phyloP scores from a whole-genome alignment of 1,284 basidiomycete species.

The Puccinia polysora region DNA sequence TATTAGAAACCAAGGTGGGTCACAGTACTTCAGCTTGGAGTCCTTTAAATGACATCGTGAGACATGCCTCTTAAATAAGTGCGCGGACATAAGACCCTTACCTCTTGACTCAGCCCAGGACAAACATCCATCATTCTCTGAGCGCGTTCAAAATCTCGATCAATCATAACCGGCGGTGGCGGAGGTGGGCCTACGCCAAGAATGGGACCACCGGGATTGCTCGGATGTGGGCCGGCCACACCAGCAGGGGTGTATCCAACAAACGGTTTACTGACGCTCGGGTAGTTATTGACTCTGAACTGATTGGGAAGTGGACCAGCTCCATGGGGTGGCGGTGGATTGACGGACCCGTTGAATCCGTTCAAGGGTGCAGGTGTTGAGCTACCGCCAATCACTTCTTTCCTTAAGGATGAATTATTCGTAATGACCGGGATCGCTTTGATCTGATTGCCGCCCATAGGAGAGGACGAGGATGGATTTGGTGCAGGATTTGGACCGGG shows the following conservation, averaged over 20 bases:
- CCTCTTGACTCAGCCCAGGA: slow-evolving; percentile 32
- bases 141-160: slow-evolving; percentile 37
- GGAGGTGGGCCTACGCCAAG: background rate
- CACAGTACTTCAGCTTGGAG: background rate
- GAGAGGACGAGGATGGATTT: background rate
- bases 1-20: background rate
- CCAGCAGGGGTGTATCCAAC: background rate
- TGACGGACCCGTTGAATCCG: background rate
- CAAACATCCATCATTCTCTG: slow-evolving; percentile 34
- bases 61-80: background rate
- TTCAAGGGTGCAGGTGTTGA: slow-evolving; percentile 2
- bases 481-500: background rate
- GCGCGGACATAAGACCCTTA: background rate
- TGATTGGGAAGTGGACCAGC: background rate
- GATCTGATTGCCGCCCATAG: slow-evolving; percentile 1
- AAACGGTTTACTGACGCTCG: slow-evolving; percentile 8
- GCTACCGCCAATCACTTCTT: slow-evolving; percentile 2
- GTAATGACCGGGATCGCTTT: background rate
- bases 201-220: background rate
- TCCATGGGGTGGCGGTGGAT: background rate
- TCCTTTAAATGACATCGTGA: background rate
- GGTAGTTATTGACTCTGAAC: slow-evolving; percentile 38
- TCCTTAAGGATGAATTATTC: background rate
- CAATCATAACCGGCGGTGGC: slow-evolving; percentile 10
- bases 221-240: background rate